Conservation (phyloP, 2,329 filamentous ascomycete genomes). For the Diaporthe citri region DNA sequence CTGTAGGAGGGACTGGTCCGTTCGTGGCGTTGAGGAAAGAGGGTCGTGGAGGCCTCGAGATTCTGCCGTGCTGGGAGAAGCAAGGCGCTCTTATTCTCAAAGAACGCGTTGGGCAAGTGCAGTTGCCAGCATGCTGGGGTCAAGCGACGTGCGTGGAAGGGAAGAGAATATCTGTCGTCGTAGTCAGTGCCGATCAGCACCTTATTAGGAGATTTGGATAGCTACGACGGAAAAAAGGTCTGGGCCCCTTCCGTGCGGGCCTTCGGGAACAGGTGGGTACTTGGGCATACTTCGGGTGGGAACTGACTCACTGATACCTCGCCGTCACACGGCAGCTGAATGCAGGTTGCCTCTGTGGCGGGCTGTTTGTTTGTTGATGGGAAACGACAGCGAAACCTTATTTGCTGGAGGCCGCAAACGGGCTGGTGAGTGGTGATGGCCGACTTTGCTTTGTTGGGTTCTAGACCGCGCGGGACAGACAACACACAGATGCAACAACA, state of each 20-base stretch:
- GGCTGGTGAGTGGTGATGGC: background rate
- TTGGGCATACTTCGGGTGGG: slow-evolving; percentile 11
- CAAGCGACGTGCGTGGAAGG: background rate
- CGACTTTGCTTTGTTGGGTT: slow-evolving; percentile 21
- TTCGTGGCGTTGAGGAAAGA: slow-evolving; percentile 2
- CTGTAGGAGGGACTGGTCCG: background rate
- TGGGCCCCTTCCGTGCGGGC: slow-evolving; percentile 5
- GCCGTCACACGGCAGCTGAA: slow-evolving; percentile 23
- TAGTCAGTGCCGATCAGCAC: slow-evolving; percentile 33
- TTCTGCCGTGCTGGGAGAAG: background rate
- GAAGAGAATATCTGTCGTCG: slow-evolving; percentile 30
- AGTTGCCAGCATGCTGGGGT: slow-evolving; percentile 3
- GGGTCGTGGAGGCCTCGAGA: slow-evolving; percentile 3
- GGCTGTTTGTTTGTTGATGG: slow-evolving; percentile 23
- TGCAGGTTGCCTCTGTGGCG: slow-evolving; percentile 25
- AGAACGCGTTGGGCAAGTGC: background rate
- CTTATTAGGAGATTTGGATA: slow-evolving; percentile 33
- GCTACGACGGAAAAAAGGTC: slow-evolving; percentile 14
- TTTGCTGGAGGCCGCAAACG: slow-evolving; percentile 28
- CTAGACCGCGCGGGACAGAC: slow-evolving; percentile 12
- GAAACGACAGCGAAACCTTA: slow-evolving; percentile 25
- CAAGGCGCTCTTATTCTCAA: slow-evolving; percentile 8
- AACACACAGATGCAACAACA: slow-evolving; percentile 21
- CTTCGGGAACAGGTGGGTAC: slow-evolving; percentile 11
- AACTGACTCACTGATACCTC: slow-evolving; percentile 28